Evolutionary conservation across 2,329 filamentous ascomycete genomes (phyloP).

Genomic region (Cladosporium phlei): DNA sequence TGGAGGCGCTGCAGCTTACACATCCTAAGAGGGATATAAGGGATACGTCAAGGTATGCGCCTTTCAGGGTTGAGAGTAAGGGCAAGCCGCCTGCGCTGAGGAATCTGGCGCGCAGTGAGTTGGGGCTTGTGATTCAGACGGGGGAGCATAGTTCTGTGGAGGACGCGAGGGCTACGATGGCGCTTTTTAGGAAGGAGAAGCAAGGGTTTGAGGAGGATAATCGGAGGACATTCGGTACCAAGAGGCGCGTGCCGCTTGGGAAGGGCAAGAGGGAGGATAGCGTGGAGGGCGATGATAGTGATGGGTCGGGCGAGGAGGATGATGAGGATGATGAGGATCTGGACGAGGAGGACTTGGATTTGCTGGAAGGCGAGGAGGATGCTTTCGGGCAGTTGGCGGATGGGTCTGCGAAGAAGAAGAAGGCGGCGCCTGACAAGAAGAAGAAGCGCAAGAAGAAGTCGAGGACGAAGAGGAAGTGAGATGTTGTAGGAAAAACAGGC

Average conservation of each 20-base stretch:
- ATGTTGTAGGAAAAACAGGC: too few relatives aligned
- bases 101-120: conserved; percentile 51
- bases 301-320: conserved; percentile 22
- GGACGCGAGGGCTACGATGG: conserved; percentile 86
- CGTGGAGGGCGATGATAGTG: conserved; percentile 21
- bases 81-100: conserved; percentile 67
- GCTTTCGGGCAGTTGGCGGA: conserved; percentile 20
- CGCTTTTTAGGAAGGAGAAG: conserved; percentile 80
- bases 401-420: conserved; percentile 19
- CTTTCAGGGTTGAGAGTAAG: conserved; percentile 65
- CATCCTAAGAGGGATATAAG: conserved; percentile 75
- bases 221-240: conserved; percentile 56
- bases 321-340: conserved; percentile 21
- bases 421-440: conserved; percentile 32
- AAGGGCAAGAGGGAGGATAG: conserved; percentile 17
- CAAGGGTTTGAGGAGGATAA: conserved; percentile 79
- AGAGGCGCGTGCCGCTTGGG: conserved; percentile 1
- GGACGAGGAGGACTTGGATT: conserved; percentile 21
- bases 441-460: conserved; percentile 32
- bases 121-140: conserved; percentile 57
- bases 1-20: conserved; percentile 67
- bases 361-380: conserved; percentile 29
- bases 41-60: conserved; percentile 74
- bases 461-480: conserved; percentile 29
- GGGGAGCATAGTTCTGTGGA: conserved; percentile 60